Percentiles rank a stretch among this genome's conserved stretches.
phyloP scores from a whole-genome alignment of 139 green algal genomes.

The Tetratostichococcus sp. region DNA sequence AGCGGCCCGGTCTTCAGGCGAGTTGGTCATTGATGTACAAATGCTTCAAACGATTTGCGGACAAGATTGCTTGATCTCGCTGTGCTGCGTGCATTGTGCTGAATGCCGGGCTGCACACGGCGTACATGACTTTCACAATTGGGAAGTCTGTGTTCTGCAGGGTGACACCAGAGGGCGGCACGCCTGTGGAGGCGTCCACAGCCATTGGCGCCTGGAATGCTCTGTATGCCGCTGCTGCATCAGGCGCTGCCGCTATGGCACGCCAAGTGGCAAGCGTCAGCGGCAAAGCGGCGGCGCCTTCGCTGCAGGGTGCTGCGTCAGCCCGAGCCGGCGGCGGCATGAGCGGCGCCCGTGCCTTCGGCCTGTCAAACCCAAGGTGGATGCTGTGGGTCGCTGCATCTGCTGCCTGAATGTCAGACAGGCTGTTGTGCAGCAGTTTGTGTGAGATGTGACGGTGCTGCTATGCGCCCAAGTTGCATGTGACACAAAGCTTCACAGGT shows the following conservation, averaged over 20 bases:
- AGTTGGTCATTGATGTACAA: neutral
- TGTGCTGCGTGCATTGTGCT: no score
- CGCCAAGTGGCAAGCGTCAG: no score
- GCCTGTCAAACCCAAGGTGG: constrained; percentile 34
- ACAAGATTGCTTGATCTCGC: no score
- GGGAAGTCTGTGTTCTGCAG: constrained; percentile 18
- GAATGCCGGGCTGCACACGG: no score
- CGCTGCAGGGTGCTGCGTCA: neutral
- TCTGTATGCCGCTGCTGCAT: constrained; percentile 27
- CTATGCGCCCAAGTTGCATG: no score
- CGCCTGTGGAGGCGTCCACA: constrained; percentile 29
- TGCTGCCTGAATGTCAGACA: no score
- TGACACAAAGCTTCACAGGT: no score
- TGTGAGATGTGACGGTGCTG: no score
- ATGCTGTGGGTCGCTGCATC: no score
- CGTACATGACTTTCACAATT: no score
- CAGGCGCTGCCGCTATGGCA: constrained; percentile 8
- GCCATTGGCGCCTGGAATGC: constrained; percentile 45
- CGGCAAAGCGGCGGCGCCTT: neutral
- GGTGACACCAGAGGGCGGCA: constrained; percentile 37
- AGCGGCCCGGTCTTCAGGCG: constrained; percentile 60
- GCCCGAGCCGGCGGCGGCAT: constrained; percentile 5
- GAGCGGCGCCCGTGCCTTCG: constrained; percentile 44
- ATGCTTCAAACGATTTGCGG: no score
- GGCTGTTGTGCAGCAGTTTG: no score